A percentile compares a stretch with the other conserved stretches of the same genome.
phyloP scores from a whole-genome alignment of 352 stramenopile genomes.

The Phytophthora meadii region DNA sequence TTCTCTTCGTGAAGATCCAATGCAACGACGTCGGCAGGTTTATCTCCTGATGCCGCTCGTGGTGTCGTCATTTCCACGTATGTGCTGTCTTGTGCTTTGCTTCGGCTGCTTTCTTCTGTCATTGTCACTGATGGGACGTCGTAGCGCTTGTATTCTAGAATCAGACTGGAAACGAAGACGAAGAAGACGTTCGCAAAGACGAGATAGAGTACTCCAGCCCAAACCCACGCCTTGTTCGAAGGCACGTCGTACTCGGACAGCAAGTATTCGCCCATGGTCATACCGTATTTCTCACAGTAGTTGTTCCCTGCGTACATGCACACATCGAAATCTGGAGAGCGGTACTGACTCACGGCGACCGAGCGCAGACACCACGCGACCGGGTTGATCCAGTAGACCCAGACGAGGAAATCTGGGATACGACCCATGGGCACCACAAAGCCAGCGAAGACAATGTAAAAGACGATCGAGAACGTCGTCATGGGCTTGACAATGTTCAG shows the following conservation, averaged over 20 bases:
- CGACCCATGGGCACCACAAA: slow-evolving; percentile 26
- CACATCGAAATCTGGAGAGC: slow-evolving; percentile 28
- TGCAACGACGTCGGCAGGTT: slow-evolving; percentile 11
- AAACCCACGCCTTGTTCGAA: slow-evolving; percentile 38
- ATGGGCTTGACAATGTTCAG: slow-evolving; percentile 41
- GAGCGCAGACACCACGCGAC: slow-evolving; percentile 49
- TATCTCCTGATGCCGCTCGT: slow-evolving; percentile 5
- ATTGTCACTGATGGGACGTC: slow-evolving; percentile 8
- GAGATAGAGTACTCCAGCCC: slow-evolving; percentile 25
- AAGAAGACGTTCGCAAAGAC: slow-evolving; percentile 33
- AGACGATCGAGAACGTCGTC: slow-evolving; percentile 36
- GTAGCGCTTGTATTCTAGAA: slow-evolving; percentile 36
- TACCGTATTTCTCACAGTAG: slow-evolving; percentile 32
- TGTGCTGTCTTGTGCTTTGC: too few species aligned
- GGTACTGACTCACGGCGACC: slow-evolving; percentile 45
- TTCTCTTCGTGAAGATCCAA: slow-evolving; percentile 17
- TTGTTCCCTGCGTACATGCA: slow-evolving; percentile 32
- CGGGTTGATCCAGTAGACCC: slow-evolving; percentile 70
- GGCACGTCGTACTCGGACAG: slow-evolving; percentile 37
- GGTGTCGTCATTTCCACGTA: slow-evolving; percentile 3
- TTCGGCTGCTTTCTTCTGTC: too few species aligned
- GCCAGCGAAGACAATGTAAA: slow-evolving; percentile 32
- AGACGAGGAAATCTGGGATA: slow-evolving; percentile 46
- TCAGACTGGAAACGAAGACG: slow-evolving; percentile 14
- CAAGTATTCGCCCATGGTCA: slow-evolving; percentile 42